These are phyloP conservation scores for Phytopythium montanum DNA, from an alignment of 352 stramenopile genomes.

Conservation along the genomic window DNA sequence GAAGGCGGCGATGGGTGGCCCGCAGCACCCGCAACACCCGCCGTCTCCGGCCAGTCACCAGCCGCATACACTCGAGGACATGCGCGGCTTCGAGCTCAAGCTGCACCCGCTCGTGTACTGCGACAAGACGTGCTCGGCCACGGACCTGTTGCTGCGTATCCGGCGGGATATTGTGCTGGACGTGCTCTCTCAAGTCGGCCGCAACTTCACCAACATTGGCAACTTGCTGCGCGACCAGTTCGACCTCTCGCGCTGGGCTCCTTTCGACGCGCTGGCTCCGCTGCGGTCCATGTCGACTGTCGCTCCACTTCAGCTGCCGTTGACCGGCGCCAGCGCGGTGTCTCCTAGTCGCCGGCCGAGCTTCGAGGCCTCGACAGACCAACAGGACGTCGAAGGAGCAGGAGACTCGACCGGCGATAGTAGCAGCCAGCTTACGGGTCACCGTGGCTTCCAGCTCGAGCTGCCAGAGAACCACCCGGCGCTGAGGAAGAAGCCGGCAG, in stretches of 20 bases:
- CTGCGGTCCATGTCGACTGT: constrained; percentile 43
- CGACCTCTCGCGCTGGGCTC: constrained; percentile 59
- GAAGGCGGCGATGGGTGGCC: constrained; percentile 21
- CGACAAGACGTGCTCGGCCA: constrained; percentile 80
- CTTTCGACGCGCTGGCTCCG: constrained; percentile 63
- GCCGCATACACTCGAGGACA: constrained; percentile 65
- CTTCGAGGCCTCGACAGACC: neutral
- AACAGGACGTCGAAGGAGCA: constrained; percentile 19
- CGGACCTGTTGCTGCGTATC: constrained; percentile 69
- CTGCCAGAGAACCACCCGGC: constrained; percentile 40
- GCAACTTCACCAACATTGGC: constrained; percentile 85
- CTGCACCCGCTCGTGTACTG: constrained; percentile 84
- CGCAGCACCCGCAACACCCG: constrained; percentile 13
- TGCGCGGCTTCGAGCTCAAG: constrained; percentile 84
- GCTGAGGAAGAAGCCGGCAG: constrained; percentile 21
- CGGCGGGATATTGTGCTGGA: constrained; percentile 79
- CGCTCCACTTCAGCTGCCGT: neutral
- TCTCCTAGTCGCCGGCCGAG: neutral
- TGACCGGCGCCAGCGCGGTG: neutral
- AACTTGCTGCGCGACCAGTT: constrained; percentile 81
- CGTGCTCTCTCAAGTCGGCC: constrained; percentile 77
- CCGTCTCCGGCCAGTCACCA: constrained; percentile 11
- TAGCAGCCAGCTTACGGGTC: neutral
- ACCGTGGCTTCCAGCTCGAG: constrained; percentile 38
- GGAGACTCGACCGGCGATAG: neutral